Percentiles rank a stretch among this genome's conserved stretches.
These are phyloP conservation scores for Ramularia collo-cygni DNA, from an alignment of 2,329 filamentous ascomycete species.

Conservation along the genomic window DNA sequence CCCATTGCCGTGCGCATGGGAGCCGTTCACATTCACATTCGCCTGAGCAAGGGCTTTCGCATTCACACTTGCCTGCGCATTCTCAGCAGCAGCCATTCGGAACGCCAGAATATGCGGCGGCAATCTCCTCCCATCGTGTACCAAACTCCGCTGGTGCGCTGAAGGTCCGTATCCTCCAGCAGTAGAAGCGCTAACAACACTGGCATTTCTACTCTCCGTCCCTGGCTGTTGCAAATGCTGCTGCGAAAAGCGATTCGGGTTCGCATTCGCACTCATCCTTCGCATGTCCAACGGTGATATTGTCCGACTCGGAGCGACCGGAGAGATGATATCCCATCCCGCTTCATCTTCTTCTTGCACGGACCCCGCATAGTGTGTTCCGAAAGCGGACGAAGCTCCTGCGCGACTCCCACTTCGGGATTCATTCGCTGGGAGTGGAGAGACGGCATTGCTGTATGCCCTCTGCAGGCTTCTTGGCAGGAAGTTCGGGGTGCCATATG, in stretches of 20 bases:
- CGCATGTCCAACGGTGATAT: background rate
- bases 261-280: background rate
- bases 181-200: no score
- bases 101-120: constrained; percentile 29
- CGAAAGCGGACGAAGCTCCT: no score
- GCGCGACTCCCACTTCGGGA: no score
- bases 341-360: constrained; percentile 15
- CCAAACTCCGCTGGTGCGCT: background rate
- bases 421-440: no score
- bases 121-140: constrained; percentile 10
- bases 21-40: background rate
- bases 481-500: constrained; percentile 6
- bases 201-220: background rate
- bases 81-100: constrained; percentile 23
- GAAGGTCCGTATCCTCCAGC: constrained; percentile 1
- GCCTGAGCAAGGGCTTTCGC: no score
- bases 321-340: constrained; percentile 17
- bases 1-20: background rate
- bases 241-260: constrained; percentile 5
- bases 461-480: constrained; percentile 26
- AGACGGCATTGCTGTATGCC: constrained; percentile 28
- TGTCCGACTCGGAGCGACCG: no score
- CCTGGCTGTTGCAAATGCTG: background rate
- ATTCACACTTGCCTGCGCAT: constrained; percentile 10
- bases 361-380: constrained; percentile 13